A percentile compares a stretch with the other conserved stretches of the same genome.
phyloP scores from a whole-genome alignment of 2,329 filamentous ascomycete genomes.

The Alternaria angustiovoidea region DNA sequence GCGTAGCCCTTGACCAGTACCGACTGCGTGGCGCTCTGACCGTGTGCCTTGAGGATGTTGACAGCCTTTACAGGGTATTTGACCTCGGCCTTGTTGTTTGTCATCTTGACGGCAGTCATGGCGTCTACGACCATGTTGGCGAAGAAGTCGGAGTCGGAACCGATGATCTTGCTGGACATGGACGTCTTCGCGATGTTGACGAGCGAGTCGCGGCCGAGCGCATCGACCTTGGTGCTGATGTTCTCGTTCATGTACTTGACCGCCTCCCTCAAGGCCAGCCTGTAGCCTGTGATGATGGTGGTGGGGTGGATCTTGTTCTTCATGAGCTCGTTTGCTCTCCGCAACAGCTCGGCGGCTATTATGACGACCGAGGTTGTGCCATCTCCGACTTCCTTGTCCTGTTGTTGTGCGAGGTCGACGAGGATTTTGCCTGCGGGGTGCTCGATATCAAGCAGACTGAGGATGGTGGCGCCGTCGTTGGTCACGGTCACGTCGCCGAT shows the following conservation, averaged over 20 bases:
- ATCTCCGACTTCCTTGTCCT: slow-evolving; percentile 98
- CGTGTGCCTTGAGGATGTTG: slow-evolving; percentile 97
- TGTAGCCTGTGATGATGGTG: slow-evolving; percentile 98
- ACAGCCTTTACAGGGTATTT: slow-evolving; percentile 99
- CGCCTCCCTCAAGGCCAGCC: slow-evolving; percentile 91
- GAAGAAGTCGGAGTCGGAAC: slow-evolving; percentile 94
- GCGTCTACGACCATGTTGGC: slow-evolving; percentile 96
- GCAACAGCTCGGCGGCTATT: slow-evolving; percentile 93
- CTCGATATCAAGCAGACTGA: slow-evolving; percentile 93
- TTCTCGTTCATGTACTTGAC: slow-evolving; percentile 99
- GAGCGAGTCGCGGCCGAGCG: slow-evolving; percentile 86
- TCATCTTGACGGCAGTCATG: slow-evolving; percentile 92
- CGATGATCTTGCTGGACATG: slow-evolving; percentile 99
- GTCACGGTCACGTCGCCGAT: slow-evolving; percentile 99
- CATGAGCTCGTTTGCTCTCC: slow-evolving; percentile 96
- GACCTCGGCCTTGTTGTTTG: slow-evolving; percentile 86
- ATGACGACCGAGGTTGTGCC: slow-evolving; percentile 97
- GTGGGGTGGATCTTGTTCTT: slow-evolving; percentile 99
- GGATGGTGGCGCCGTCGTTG: slow-evolving; percentile 97
- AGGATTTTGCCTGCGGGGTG: slow-evolving; percentile 98
- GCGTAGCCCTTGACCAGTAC: slow-evolving; percentile 95
- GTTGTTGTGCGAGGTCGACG: slow-evolving; percentile 95
- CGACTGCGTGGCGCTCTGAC: slow-evolving; percentile 89
- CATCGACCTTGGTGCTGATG: slow-evolving; percentile 93
- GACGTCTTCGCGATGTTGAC: slow-evolving; percentile 97